Percentiles rank a stretch among this genome's conserved stretches.
phyloP scores from a whole-genome alignment of 345 rosid genomes.

The Noccaea bulbosa region DNA sequence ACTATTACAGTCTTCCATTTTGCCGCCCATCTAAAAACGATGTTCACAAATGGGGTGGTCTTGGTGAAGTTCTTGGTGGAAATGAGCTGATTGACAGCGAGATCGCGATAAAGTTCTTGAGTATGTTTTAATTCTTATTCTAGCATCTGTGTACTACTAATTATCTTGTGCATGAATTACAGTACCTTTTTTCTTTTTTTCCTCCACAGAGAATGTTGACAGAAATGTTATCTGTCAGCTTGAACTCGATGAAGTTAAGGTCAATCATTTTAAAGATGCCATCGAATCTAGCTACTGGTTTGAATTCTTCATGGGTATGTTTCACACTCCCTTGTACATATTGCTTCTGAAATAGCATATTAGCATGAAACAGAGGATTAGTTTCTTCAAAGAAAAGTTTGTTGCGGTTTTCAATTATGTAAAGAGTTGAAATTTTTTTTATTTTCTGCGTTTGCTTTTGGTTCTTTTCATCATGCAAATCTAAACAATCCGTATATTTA shows the following conservation, averaged over 20 bases:
- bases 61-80: conserved; percentile 99
- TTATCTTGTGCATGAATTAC: conserved; percentile 15
- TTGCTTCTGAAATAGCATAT: conserved; percentile 6
- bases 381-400: not conserved
- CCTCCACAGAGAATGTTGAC: conserved; percentile 65
- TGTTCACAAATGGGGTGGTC: conserved; percentile 99
- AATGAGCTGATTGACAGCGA: conserved; percentile 98
- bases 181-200: not conserved
- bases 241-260: conserved; percentile 67
- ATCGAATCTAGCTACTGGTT: conserved; percentile 91
- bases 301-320: conserved; percentile 77
- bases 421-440: conserved; percentile 1
- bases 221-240: conserved; percentile 63
- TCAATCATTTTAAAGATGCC: conserved; percentile 84
- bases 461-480: not conserved
- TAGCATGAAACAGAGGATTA: not conserved
- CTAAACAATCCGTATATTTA: not conserved
- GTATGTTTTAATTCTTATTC: conserved; percentile 51
- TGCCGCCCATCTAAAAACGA: conserved; percentile 66
- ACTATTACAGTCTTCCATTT: conserved; percentile 98
- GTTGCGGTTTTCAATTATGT: not conserved
- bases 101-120: conserved; percentile 76
- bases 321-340: conserved; percentile 16
- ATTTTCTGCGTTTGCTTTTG: conserved; percentile 6
- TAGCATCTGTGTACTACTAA: conserved; percentile 4